phyloP scores from a whole-genome alignment of 805 yeast species.

The Blastobotrys chiropterorum region DNA sequence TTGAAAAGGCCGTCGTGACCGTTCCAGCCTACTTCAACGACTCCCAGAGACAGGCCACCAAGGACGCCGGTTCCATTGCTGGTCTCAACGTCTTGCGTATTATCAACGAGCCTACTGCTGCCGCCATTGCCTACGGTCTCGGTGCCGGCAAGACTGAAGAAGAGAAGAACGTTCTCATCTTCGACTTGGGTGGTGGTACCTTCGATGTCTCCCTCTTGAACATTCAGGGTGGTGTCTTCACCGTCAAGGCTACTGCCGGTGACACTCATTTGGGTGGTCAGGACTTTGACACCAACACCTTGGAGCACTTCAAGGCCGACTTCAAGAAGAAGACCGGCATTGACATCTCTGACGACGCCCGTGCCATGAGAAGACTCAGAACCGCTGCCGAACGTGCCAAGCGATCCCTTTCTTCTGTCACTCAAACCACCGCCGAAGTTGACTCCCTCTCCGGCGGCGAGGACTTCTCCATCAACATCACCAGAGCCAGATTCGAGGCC shows the following conservation, averaged over 20 bases:
- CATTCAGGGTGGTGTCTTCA: constrained; percentile 94
- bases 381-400: constrained; percentile 99
- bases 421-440: constrained; percentile 93
- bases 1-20: constrained; percentile 78
- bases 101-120: constrained; percentile 91
- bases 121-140: constrained; percentile 95
- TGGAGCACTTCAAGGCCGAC: constrained; percentile 86
- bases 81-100: constrained; percentile 80
- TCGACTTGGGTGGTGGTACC: constrained; percentile 98
- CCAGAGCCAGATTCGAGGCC: constrained; percentile 98
- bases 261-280: constrained; percentile 99
- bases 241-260: constrained; percentile 98
- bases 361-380: constrained; percentile 97
- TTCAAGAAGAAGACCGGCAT: constrained; percentile 93
- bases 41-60: constrained; percentile 86
- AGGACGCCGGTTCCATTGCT: constrained; percentile 84
- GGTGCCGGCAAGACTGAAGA: constrained; percentile 80
- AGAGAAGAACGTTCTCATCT: constrained; percentile 83
- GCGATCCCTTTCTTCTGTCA: constrained; percentile 94
- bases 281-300: constrained; percentile 95
- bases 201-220: constrained; percentile 90
- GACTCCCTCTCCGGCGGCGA: constrained; percentile 94
- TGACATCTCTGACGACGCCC: constrained; percentile 84
- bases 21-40: constrained; percentile 88
- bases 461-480: constrained; percentile 86